phyloP scores from a whole-genome alignment of 2,329 filamentous ascomycete species.

The Tolypocladium cylindrosporum region DNA sequence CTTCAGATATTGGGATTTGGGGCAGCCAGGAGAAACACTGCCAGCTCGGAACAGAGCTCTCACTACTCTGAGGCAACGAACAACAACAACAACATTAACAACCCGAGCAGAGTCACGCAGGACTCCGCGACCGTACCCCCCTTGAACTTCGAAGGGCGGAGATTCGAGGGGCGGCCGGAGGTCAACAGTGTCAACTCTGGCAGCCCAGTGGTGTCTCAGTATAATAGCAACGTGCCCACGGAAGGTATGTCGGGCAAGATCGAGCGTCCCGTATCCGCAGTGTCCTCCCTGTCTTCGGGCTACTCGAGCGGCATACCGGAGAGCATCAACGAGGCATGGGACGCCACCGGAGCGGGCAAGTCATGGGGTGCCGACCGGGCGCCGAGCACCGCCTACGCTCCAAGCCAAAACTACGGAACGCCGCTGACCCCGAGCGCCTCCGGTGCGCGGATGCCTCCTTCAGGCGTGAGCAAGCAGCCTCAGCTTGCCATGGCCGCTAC shows the following conservation, averaged over 20 bases:
- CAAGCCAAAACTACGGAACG: slow-evolving; percentile 31
- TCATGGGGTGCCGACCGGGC: slow-evolving; percentile 41
- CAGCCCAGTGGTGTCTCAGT: slow-evolving; percentile 59
- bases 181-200: slow-evolving; percentile 58
- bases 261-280: slow-evolving; percentile 43
- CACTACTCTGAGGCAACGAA: slow-evolving; percentile 35
- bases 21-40: slow-evolving; percentile 36
- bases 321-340: slow-evolving; percentile 50
- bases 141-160: slow-evolving; percentile 46
- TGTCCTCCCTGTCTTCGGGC: slow-evolving; percentile 38
- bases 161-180: slow-evolving; percentile 48
- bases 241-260: slow-evolving; percentile 53
- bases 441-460: slow-evolving; percentile 18
- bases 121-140: slow-evolving; percentile 64
- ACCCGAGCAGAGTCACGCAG: slow-evolving; percentile 39
- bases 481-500: slow-evolving; percentile 39
- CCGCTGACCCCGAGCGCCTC: slow-evolving; percentile 26
- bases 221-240: slow-evolving; percentile 38
- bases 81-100: slow-evolving; percentile 13
- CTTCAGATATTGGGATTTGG: slow-evolving; percentile 56
- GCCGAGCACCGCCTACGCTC: slow-evolving; percentile 41
- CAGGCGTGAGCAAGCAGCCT: slow-evolving; percentile 35
- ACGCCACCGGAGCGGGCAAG: slow-evolving; percentile 32
- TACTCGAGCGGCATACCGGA: slow-evolving; percentile 59
- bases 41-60: slow-evolving; percentile 46